Evolutionary conservation across 306 rosid species (phyloP), one percentile per base, ranked within the genome.

Genomic region (Vicia faba): DNA sequence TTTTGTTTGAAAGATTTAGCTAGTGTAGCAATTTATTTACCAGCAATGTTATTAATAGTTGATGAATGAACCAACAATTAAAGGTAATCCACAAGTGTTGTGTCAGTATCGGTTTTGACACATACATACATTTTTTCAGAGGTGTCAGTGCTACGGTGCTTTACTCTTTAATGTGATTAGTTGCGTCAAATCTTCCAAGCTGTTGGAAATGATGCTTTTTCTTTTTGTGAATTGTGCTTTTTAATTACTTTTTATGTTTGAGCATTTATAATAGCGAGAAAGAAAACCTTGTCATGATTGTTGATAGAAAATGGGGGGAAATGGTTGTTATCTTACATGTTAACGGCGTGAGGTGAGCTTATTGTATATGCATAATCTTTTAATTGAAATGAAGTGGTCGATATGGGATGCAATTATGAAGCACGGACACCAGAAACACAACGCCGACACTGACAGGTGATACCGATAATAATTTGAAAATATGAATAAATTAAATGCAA

Each of bases 271-370:
- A 51, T 51, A 51, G 3, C 4, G 13, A 20, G 31, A 45, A 14
- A 19, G n/a, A 51, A 19, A 19, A 10, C 25, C 2, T 51, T 20
- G 31, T 50, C 8, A 4, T 49, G 45, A 54, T 69, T 70, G 44
- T 60, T 60, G 16, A 40, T 0, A n/a, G 60, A 61, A 63, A 53
- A 36, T 64, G 31, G 61, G 63, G 48, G 62, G 56, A 64, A 55
- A 16, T 2, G n/a, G 45, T n/a, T 61, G 69, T 61, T 68, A 40
- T 14, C 67, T 53, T 69, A 23, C 36, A 14, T 40, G n/a, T 64
- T 33, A 19, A 38, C 19, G 38, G 11, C 4, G 33, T 44, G 26
- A 14, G 0, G 33, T 35, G 23, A 31, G 23, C 60, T 43, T 45
- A 53, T 28, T 29, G 10, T 60, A 64, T 10, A 46, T 76, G 23